A percentile compares a stretch with the other conserved stretches of the same genome.
These are phyloP conservation scores for Aspergillus steynii DNA, from an alignment of 495 filamentous ascomycete species.

Conservation along the genomic window DNA sequence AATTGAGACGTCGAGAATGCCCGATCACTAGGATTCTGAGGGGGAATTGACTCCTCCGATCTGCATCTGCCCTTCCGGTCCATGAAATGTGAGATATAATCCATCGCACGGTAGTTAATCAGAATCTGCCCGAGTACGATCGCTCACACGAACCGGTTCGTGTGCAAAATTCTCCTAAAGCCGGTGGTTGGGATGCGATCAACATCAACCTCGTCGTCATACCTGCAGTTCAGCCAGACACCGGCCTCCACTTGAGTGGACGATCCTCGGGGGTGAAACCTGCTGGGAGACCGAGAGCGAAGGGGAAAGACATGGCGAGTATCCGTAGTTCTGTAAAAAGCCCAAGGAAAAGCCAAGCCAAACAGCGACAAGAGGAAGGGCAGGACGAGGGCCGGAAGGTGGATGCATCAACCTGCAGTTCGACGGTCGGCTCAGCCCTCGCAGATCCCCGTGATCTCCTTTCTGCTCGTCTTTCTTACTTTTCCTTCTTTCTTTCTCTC, in stretches of 20 bases:
- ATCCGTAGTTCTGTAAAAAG: no score
- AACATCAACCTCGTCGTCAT: not conserved
- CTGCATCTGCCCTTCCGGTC: not conserved
- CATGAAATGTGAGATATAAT: not conserved
- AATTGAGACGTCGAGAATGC: no score
- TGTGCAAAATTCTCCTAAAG: not conserved
- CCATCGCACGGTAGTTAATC: not conserved
- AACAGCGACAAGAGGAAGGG: not conserved
- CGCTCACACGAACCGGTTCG: not conserved
- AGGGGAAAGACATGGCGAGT: not conserved
- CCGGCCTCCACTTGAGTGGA: not conserved
- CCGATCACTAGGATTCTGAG: no score
- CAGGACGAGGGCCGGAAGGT: not conserved
- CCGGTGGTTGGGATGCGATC: slow-evolving; percentile 5
- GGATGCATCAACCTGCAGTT: not conserved
- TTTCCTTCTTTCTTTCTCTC: not conserved
- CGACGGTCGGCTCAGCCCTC: not conserved
- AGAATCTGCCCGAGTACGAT: not conserved
- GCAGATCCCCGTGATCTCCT: not conserved
- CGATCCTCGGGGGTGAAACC: not conserved
- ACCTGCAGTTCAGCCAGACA: not conserved
- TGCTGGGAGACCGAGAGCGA: not conserved
- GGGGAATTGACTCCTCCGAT: no score
- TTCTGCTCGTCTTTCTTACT: not conserved
- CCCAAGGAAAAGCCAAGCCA: not conserved